Evolutionary conservation across 2,329 filamentous ascomycete species (phyloP).

Genomic region (Botrytis hyacinthi): DNA sequence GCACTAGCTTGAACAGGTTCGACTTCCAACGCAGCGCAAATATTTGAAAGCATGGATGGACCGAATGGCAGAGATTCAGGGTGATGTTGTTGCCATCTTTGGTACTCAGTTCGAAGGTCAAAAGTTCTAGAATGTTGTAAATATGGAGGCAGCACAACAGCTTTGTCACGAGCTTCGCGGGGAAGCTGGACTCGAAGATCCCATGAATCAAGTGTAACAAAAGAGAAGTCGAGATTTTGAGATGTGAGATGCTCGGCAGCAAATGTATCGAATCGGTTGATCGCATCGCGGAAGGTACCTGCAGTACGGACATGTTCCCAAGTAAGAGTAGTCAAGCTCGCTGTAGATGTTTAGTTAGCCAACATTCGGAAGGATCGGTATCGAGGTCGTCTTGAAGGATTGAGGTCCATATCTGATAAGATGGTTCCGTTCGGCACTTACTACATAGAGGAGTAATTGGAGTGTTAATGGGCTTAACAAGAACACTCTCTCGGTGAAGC

Average conservation of each 20-base stretch:
- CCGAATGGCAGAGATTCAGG: slow-evolving; percentile 96
- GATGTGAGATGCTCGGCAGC: slow-evolving; percentile 86
- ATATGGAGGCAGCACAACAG: slow-evolving; percentile 92
- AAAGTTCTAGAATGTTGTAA: slow-evolving; percentile 97
- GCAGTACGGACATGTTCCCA: slow-evolving; percentile 99
- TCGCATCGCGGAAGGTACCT: slow-evolving; percentile 93
- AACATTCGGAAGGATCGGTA: slow-evolving; percentile 14
- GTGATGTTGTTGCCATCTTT: slow-evolving; percentile 97
- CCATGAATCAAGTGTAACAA: slow-evolving; percentile 98
- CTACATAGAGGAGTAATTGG: slow-evolving; percentile 98
- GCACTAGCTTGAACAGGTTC: slow-evolving; percentile 97
- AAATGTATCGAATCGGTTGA: slow-evolving; percentile 92
- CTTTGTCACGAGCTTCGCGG: slow-evolving; percentile 96
- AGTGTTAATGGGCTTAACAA: slow-evolving; percentile 98
- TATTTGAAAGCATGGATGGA: slow-evolving; percentile 92
- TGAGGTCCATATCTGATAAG: slow-evolving; percentile 3
- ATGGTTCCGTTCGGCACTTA: slow-evolving; percentile 55
- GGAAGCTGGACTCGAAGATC: slow-evolving; percentile 96
- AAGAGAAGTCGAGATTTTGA: slow-evolving; percentile 94
- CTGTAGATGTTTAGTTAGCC: slow-evolving; percentile 48
- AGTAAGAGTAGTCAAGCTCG: slow-evolving; percentile 93
- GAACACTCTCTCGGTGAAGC: slow-evolving; percentile 92
- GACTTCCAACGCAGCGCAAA: slow-evolving; percentile 96
- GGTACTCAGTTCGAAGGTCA: slow-evolving; percentile 94
- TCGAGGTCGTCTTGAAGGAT: neutral